Evolutionary conservation across 441 rosid species (phyloP), one percentile per base, ranked within the genome.

Genomic region (Arabidopsis hybrid): DNA sequence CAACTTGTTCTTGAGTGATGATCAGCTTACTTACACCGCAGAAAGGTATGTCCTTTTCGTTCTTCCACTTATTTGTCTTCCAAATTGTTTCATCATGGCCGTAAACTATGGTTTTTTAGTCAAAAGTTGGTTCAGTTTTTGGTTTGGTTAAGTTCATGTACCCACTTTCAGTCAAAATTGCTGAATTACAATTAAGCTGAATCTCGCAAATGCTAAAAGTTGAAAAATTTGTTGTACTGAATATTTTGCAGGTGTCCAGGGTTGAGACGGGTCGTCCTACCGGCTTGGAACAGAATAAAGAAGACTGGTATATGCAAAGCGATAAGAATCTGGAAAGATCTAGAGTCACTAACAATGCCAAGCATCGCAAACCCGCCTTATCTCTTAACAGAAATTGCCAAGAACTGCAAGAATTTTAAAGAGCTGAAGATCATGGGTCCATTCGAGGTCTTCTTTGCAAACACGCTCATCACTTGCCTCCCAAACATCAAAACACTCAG

Each of bases 381-480:
- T 69, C 87, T 94, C 60, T 73, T 91, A 65, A 87, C 83, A 71
- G 95, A 90, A 79, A 94, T 94, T 16, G 85, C 91, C 56, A 83
- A 73, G 45, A 86, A 84, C 80, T 93, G 98, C 88, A 75, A 72
- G 53, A 66, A 66, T 0, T 75, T 75, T 58, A 75, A 81, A 16
- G 89, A 84, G 78, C 96, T 91, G 45, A 91, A 94, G 77, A 76
- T 94, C 80, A 93, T 90, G 97, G 97, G 98, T 8, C 91, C 91
- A 8, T 89, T 90, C 21, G 93, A 90, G 58, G 39, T 74, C 29
- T 65, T n/a, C 60, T 90, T 90, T 59, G 97, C 96, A 1, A 56
- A 72, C 26, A 59, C 89, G 4, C 76, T 91, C 14, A 78, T 69
- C 50, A 13, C 7, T 0, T 70, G 56, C 73, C 91, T 90, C 50